These are phyloP conservation scores for Pleurotus giganteus DNA, from an alignment of 768 basidiomycete genomes.

Conservation along the genomic window DNA sequence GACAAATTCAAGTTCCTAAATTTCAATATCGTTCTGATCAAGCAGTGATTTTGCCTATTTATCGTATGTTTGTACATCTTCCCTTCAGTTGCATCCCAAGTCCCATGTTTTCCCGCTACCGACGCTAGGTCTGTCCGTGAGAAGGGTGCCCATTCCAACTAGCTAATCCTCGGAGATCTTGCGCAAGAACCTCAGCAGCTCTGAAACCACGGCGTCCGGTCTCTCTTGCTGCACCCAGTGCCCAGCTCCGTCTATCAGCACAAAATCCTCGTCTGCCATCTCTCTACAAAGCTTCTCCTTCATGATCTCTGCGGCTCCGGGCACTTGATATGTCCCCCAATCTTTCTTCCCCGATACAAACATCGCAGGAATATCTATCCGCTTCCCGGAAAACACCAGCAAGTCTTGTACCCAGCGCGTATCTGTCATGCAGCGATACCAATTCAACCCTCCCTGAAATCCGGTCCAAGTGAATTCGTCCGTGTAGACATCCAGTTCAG, in stretches of 20 bases:
- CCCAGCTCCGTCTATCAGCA: conserved; percentile 54
- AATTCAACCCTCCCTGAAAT: conserved; percentile 63
- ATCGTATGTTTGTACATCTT: neutral
- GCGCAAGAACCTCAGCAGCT: conserved; percentile 6
- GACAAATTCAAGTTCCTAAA: conserved; percentile 12
- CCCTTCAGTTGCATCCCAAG: neutral
- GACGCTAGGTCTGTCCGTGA: too few relatives aligned
- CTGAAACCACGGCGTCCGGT: conserved; percentile 13
- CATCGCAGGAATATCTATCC: conserved; percentile 51
- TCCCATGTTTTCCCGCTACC: too few relatives aligned
- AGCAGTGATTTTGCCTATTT: neutral
- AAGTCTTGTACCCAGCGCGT: conserved; percentile 36
- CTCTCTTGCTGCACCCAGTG: conserved; percentile 67
- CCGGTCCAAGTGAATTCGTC: conserved; percentile 49
- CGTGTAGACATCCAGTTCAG: conserved; percentile 47
- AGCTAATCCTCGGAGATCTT: too few relatives aligned
- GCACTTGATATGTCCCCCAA: conserved; percentile 14
- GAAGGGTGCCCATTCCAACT: too few relatives aligned
- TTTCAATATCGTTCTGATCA: conserved; percentile 11
- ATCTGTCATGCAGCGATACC: conserved; percentile 45
- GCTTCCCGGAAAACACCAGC: conserved; percentile 41
- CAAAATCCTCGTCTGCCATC: conserved; percentile 43
- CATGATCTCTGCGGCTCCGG: conserved; percentile 38
- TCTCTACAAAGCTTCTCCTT: conserved; percentile 25
- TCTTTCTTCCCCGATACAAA: conserved; percentile 46